Conservation (phyloP, 148 eudicot species). For the Nepenthes gracilis region DNA sequence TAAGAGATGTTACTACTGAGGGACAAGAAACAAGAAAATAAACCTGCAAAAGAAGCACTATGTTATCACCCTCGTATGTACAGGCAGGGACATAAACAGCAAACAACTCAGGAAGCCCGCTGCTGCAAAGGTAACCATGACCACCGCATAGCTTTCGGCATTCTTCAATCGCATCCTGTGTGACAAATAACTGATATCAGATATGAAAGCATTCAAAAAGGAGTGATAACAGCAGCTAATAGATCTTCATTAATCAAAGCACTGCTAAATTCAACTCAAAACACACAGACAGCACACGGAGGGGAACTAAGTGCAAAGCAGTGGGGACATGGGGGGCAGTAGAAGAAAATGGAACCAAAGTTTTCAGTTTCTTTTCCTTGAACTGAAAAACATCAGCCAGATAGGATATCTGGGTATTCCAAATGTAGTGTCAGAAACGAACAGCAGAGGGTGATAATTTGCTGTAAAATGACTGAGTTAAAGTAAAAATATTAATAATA, state of each 20-base stretch:
- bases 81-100: conserved; percentile 93
- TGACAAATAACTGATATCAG: conserved; percentile 1
- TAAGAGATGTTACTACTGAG: background rate
- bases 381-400: background rate
- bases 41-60: conserved; percentile 84
- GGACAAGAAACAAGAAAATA: background rate
- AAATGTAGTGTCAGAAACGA: background rate
- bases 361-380: background rate
- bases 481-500: background rate
- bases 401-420: background rate
- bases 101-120: conserved; percentile 95
- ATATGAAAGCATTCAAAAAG: too few species aligned
- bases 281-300: too few species aligned
- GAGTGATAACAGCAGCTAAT: too few species aligned
- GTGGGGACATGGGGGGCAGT: too few species aligned
- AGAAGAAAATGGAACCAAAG: too few species aligned
- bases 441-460: background rate
- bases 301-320: too few species aligned
- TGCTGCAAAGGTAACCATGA: conserved; percentile 90
- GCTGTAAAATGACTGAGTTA: background rate
- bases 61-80: conserved; percentile 90
- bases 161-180: conserved; percentile 92
- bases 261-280: too few species aligned
- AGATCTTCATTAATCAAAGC: too few species aligned
- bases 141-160: conserved; percentile 95